Evolutionary conservation across 192 early-diverging fungal genomes (phyloP).

Genomic region (Geranomyces michiganensis): DNA sequence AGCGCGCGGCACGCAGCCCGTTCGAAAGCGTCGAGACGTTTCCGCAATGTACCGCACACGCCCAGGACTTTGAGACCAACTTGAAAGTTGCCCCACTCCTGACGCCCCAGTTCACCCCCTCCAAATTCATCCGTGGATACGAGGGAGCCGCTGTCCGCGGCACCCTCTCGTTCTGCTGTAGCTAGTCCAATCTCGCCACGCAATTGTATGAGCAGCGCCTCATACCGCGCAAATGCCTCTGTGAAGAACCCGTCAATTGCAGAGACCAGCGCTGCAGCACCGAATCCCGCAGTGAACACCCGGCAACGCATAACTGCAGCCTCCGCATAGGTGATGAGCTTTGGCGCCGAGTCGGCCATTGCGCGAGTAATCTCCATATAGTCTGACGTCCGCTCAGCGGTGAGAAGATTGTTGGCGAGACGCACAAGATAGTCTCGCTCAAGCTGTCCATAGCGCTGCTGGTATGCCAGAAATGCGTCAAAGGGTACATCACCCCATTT

Average conservation of each 20-base stretch:
- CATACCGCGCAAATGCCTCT: constrained; percentile 47
- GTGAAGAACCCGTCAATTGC: constrained; percentile 58
- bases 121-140: constrained; percentile 44
- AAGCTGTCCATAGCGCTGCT: constrained; percentile 60
- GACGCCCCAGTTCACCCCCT: constrained; percentile 47
- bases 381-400: constrained; percentile 20
- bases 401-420: constrained; percentile 26
- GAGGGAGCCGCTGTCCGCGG: constrained; percentile 19
- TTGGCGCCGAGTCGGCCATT: constrained; percentile 54
- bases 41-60: constrained; percentile 49
- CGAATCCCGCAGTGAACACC: constrained; percentile 68
- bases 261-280: constrained; percentile 52
- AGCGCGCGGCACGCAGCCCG: constrained; percentile 20
- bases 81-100: constrained; percentile 68
- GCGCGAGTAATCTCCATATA: constrained; percentile 46
- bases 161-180: neutral
- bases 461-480: constrained; percentile 67
- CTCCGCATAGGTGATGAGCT: constrained; percentile 47
- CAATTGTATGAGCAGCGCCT: constrained; percentile 44
- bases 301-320: constrained; percentile 54
- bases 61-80: constrained; percentile 66
- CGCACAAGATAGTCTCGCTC: constrained; percentile 55
- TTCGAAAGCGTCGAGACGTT: constrained; percentile 49
- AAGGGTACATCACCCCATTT: constrained; percentile 66
- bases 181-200: constrained; percentile 45